Conservation (phyloP, 257 asterid genomes). For the Solanum boliviense region DNA sequence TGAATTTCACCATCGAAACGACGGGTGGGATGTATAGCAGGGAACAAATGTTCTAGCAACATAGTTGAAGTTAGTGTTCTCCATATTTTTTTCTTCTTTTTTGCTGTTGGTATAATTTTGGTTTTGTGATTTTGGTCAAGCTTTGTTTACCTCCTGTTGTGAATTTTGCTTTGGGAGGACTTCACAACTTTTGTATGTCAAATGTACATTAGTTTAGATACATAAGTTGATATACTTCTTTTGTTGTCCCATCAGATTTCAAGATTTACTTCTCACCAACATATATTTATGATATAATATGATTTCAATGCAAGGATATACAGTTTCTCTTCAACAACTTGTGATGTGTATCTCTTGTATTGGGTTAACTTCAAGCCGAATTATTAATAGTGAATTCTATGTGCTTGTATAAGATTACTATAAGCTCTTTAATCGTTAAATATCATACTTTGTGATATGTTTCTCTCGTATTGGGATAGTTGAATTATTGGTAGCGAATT, state of each 20-base stretch:
- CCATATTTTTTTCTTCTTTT: not conserved
- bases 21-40: constrained; percentile 93
- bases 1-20: constrained; percentile 52
- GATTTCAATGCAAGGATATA: not conserved
- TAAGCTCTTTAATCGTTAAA: not conserved
- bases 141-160: constrained; percentile 14
- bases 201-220: constrained; percentile 32
- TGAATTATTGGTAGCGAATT: not conserved
- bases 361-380: not conserved
- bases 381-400: not conserved
- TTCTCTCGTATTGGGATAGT: not conserved
- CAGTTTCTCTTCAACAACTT: not conserved
- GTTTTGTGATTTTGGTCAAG: constrained; percentile 1
- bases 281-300: not conserved
- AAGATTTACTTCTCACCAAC: not conserved
- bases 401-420: not conserved
- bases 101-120: constrained; percentile 6
- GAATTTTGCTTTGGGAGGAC: constrained; percentile 25
- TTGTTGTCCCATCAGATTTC: not conserved
- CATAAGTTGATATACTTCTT: not conserved
- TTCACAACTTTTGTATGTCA: constrained; percentile 16
- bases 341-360: not conserved
- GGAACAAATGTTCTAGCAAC: constrained; percentile 1
- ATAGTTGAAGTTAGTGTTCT: constrained; percentile 1
- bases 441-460: not conserved